Base-by-base conservation (phyloP, 192 early-diverging fungal genomes). In the Entophlyctis luteolus region DNA sequence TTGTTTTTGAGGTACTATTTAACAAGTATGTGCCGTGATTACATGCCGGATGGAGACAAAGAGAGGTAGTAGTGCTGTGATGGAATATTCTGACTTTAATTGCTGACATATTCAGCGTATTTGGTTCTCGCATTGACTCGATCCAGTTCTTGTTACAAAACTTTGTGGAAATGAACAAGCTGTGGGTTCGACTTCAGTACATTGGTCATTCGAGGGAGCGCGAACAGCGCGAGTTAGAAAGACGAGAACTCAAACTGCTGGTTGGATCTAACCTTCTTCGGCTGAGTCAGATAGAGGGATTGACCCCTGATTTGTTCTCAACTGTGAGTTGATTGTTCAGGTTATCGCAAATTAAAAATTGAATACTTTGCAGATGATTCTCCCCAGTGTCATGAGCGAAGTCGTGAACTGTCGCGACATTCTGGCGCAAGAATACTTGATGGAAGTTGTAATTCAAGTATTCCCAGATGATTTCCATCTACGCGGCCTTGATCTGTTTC, bases 91-190 rank as follows among this genome's bases (percentile, higher is more conserved):
- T 42, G 23, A 22, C 10, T 14, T 68, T 52, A n/a, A 14, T n/a
- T 45, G 42, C 10, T n/a, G 42, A 45, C 22, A 2, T 52, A 27
- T 77, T 14, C 59, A 89, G 90, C 22, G 82, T 88, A 2, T 88
- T 89, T 67, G 95, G 94, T 56, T 91, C 88, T 56, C 81, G 97
- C 49, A 75, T 87, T 56, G 95, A 98, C 74, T 93, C 95, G 2
- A 96, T 96, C 65, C 86, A 91, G 39, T 99, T 99, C 69, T 95
- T 93, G 62, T 76, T 99, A 36, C 94, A 90, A 46, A 98, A 99
- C 71, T 98, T 98, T 80, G 91, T 94, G 35, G 98, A 99, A 81
- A 99, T 96, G 95, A 99, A 99, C 80, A 99, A 99, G 80, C 84
- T 99, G 18, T 99, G 98, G 98, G 98, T 99, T 10, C 91, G 98